These are phyloP conservation scores for Starmerella gropengiesseri DNA, from an alignment of 805 yeast genomes.

Conservation along the genomic window DNA sequence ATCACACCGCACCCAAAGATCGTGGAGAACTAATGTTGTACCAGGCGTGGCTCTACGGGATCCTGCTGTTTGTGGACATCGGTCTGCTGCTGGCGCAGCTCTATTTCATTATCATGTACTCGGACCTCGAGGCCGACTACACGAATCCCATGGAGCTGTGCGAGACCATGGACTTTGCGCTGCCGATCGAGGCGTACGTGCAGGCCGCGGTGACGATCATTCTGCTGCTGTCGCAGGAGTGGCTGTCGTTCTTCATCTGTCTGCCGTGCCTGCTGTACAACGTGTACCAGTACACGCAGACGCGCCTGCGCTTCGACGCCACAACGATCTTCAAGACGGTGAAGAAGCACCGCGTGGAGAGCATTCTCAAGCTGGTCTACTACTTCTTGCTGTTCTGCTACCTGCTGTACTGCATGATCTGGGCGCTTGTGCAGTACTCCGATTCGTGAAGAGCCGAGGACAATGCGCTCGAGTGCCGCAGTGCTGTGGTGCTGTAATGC, in stretches of 20 bases:
- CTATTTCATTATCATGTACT: conserved; percentile 21
- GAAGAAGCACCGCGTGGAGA: conserved; percentile 83
- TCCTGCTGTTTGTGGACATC: conserved; percentile 21
- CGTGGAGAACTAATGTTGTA: conserved; percentile 3
- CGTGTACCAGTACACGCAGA: conserved; percentile 63
- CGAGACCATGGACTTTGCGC: conserved; percentile 62
- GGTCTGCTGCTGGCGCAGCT: conserved; percentile 24
- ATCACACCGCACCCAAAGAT: not conserved
- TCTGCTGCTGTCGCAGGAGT: conserved; percentile 77
- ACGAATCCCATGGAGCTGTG: conserved; percentile 96
- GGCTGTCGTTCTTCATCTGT: conserved; percentile 79
- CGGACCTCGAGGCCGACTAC: conserved; percentile 59
- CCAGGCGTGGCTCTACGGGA: conserved; percentile 21
- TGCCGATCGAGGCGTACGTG: conserved; percentile 67
- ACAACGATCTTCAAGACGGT: conserved; percentile 94
- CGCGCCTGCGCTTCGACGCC: conserved; percentile 83
- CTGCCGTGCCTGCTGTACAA: conserved; percentile 78
- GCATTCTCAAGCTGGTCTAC: conserved; percentile 82
- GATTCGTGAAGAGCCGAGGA: conserved; percentile 5
- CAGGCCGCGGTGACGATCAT: conserved; percentile 55
- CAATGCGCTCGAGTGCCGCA: too few species aligned
- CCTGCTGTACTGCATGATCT: conserved; percentile 88
- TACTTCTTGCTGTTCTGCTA: conserved; percentile 86
- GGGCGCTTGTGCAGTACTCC: conserved; percentile 22
- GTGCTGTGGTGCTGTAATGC: too few species aligned